Evolutionary conservation across 2,329 filamentous ascomycete species (phyloP).

Genomic region (Claviceps sp.): DNA sequence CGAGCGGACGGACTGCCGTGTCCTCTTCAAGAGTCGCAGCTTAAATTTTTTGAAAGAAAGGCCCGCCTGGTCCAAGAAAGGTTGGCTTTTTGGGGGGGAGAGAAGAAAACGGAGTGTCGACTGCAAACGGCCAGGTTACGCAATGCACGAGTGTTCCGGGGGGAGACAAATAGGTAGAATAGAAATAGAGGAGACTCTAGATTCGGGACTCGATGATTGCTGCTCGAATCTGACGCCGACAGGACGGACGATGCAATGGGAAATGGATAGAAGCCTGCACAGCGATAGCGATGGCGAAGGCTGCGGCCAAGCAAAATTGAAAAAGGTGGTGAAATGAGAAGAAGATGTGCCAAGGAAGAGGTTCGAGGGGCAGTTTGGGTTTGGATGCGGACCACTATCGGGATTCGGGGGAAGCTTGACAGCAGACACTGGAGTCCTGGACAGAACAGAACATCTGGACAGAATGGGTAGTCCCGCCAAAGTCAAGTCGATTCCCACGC

Average conservation of each 20-base stretch:
- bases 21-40: constrained; percentile 8
- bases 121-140: constrained; percentile 14
- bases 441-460: too few species aligned
- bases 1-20: constrained; percentile 25
- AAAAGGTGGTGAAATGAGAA: background rate
- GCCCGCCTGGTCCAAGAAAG: constrained; percentile 5
- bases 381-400: background rate
- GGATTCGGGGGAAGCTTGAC: background rate
- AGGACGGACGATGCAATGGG: background rate
- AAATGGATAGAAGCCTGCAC: background rate
- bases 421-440: too few species aligned
- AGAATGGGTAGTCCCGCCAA: too few species aligned
- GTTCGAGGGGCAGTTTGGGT: background rate
- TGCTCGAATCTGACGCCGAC: background rate
- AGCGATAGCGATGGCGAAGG: background rate
- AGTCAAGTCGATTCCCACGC: too few species aligned
- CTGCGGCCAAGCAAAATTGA: background rate
- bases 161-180: background rate
- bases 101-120: background rate
- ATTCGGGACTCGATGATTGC: background rate
- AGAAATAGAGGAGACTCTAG: background rate
- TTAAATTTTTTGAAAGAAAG: background rate
- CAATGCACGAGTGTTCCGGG: constrained; percentile 13
- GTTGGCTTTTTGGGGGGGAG: constrained; percentile 3
- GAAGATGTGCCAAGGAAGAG: background rate